Base-by-base conservation (phyloP, 2,329 filamentous ascomycete genomes). In the Colletotrichum tropicicola region DNA sequence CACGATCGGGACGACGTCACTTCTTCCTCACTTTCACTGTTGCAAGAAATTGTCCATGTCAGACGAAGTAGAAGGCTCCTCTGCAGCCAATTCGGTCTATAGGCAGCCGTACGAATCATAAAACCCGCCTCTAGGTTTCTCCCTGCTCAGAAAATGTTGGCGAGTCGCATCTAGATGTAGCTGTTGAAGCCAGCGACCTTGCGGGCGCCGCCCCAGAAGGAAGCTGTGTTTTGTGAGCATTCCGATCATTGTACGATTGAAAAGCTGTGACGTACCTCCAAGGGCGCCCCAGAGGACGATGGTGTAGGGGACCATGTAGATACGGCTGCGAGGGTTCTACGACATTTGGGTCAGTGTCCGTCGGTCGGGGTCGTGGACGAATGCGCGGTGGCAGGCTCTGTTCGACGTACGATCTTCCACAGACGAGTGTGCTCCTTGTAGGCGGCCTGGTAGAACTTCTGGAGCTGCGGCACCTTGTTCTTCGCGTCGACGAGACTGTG, bases 171-270 rank as follows among this genome's bases (percentile, higher is more conserved):
- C 75, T 84, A 81, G 73, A 88, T 92, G 89, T 89, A 94, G 68
- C 89, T 92, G 87, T 93, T 94, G 85, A 94, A 88, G 74, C 92
- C 92, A 68, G 89, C 76, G 69, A 92, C 82, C 83, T 92, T 89
- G 77, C 92, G 91, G 77, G 85, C 81, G 83, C 91, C 89, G 82
- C 90, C 91, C 83, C 92, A 95, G 80, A 92, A 81, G 70, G 80
- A 76, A 57, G 80, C 86, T 89, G 69, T 55, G 17, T 45, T 32
- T 57, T 15, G 58, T 75, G 65, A 73, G 71, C 63, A 55, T 68
- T 58, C 65, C 55, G 59, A 47, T 37, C 5, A 8, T 35, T 8
- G 9, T 8, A 9, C 13, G 39, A 7, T 8, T 21, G 8, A 10
- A 10, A 45, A 56, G 49, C 35, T 39, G 21, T 17, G 43, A 83